These are phyloP conservation scores for Nicotiana sylvestris DNA, from an alignment of 257 asterid genomes.

Conservation along the genomic window DNA sequence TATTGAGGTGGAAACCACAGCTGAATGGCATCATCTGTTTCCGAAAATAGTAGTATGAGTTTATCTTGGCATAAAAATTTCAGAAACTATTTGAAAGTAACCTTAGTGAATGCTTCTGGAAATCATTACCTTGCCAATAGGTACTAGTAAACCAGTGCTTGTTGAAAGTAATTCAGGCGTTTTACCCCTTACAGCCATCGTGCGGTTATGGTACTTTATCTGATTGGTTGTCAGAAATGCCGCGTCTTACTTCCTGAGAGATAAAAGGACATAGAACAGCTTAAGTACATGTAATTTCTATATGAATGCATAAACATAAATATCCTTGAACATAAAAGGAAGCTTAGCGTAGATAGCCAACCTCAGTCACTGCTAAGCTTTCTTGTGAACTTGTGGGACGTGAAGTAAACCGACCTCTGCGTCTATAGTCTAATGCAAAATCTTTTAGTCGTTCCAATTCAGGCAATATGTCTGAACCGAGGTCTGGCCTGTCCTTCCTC, in stretches of 20 bases:
- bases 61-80: too few species aligned
- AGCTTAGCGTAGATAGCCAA: conserved; percentile 12
- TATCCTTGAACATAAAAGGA: background rate
- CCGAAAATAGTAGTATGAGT: too few species aligned
- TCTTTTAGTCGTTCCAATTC: conserved; percentile 57
- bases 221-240: background rate
- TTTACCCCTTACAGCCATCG: background rate
- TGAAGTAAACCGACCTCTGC: conserved; percentile 17
- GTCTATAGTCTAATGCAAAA: conserved; percentile 23
- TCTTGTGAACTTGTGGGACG: conserved; percentile 25
- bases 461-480: conserved; percentile 61
- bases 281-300: background rate
- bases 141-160: background rate
- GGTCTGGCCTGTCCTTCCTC: conserved; percentile 83
- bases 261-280: background rate
- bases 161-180: background rate
- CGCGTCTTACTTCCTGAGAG: background rate
- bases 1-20: background rate
- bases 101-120: background rate
- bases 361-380: conserved; percentile 30
- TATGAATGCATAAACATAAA: background rate
- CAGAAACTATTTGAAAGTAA: background rate
- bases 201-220: background rate
- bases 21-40: background rate
- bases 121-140: conserved; percentile 5